Base-by-base conservation (phyloP, 352 stramenopile species). In the Phytophthora fragariaefolia region DNA sequence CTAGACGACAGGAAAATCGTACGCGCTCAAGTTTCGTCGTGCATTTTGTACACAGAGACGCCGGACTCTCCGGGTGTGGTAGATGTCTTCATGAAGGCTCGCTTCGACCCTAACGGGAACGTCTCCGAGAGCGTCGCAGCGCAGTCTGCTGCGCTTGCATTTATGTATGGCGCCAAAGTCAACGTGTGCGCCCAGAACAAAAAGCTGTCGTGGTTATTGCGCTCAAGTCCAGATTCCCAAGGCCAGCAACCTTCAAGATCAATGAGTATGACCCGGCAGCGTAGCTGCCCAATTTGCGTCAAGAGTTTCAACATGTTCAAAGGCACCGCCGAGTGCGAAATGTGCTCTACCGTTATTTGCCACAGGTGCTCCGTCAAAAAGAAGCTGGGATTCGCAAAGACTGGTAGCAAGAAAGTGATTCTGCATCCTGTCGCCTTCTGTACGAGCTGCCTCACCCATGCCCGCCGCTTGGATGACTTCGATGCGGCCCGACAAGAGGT, bases 171-270 rank as follows among this genome's bases (percentile, higher is more conserved):
- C 32, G 40, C 53, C 27, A 73, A 68, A 43, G 49, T 52, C 22
- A 60, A 47, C 34, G 58, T 75, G 17, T 77, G 70, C 28, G 72
- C 77, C 6, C 60, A 76, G 34, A 79, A 74, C 62, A 83, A 83
- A 58, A 83, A 83, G 52, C 63, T 85, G 27, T 55, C 60, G 62
- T 73, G 72, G 63, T 45, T 85, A 23, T 26, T 79, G 20, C 73
- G 71, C 42, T 71, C 53, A 23, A 62, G 49, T 47, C 47, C 54
- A 23, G 54, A 63, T 27, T 60, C 49, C 10, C 48, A 52, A 1
- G 49, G 43, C 13, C 60, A 60, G n/a, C 53, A 50, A 15, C 40
- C 60, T n/a, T 46, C 59, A 32, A 43, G 34, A 47, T 56, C 64
- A n/a, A 60, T 28, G 23, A 58, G 50, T 9, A 61, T 69, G 18